Conservation (phyloP, 768 basidiomycete genomes). For the Porpolomopsis calyptriformis region DNA sequence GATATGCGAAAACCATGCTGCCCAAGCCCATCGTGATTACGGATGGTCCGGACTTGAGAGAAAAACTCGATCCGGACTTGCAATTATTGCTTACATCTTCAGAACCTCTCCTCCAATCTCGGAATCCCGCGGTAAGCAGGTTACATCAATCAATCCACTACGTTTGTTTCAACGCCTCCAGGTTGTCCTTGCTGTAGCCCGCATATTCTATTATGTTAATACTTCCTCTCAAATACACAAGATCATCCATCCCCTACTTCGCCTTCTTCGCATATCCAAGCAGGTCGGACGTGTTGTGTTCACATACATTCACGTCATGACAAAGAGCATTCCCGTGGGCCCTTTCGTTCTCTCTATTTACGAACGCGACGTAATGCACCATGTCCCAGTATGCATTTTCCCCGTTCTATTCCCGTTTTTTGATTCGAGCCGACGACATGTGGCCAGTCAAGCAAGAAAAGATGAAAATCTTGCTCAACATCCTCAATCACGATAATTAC, state of each 20-base stretch:
- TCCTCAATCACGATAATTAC: constrained; percentile 60
- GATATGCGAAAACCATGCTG: constrained; percentile 82
- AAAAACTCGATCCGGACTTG: constrained; percentile 70
- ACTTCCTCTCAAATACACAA: constrained; percentile 44
- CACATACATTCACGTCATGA: constrained; percentile 58
- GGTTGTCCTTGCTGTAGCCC: constrained; percentile 73
- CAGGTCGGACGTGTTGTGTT: constrained; percentile 71
- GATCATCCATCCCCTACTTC: constrained; percentile 62
- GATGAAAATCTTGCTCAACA: constrained; percentile 56
- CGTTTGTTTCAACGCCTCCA: constrained; percentile 18
- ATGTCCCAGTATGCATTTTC: constrained; percentile 48
- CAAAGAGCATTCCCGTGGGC: constrained; percentile 56
- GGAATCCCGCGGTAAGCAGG: constrained; percentile 73
- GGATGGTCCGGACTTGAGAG: constrained; percentile 19
- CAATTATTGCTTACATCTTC: constrained; percentile 60
- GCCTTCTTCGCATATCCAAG: constrained; percentile 55
- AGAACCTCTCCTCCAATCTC: constrained; percentile 73
- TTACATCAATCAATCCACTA: background rate
- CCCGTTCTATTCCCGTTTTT: constrained; percentile 52
- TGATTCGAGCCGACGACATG: constrained; percentile 59
- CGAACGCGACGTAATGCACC: background rate
- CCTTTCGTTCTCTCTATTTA: background rate
- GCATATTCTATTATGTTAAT: constrained; percentile 64
- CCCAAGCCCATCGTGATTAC: constrained; percentile 39
- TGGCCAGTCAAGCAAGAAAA: constrained; percentile 62